These are phyloP conservation scores for Colletotrichum limetticola DNA, from an alignment of 2,329 filamentous ascomycete species.

Conservation along the genomic window DNA sequence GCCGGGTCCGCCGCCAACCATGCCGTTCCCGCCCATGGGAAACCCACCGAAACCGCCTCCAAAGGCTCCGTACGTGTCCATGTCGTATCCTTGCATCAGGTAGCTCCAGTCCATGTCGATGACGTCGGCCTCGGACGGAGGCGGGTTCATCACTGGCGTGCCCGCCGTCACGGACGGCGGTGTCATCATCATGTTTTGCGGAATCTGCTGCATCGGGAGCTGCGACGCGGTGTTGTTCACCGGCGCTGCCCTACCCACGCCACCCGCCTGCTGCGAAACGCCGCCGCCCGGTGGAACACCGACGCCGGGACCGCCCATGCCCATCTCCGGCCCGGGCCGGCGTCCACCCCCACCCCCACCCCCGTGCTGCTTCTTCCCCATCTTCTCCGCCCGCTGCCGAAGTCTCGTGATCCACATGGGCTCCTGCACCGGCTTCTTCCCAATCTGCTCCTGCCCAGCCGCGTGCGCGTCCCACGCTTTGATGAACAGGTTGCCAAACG, in stretches of 20 bases:
- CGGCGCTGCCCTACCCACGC: slow-evolving; percentile 39
- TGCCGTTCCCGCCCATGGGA: slow-evolving; percentile 30
- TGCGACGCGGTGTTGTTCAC: slow-evolving; percentile 37
- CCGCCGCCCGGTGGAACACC: neutral
- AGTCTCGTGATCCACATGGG: slow-evolving; percentile 61
- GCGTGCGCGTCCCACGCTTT: slow-evolving; percentile 72
- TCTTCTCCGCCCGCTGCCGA: slow-evolving; percentile 54
- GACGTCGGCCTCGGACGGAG: slow-evolving; percentile 44
- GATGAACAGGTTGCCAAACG: slow-evolving; percentile 67
- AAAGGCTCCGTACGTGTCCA: slow-evolving; percentile 44
- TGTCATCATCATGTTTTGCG: slow-evolving; percentile 45
- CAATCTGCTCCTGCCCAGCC: slow-evolving; percentile 56
- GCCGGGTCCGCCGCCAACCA: slow-evolving; percentile 32
- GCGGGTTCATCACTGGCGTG: slow-evolving; percentile 32
- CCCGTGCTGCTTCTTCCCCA: slow-evolving; percentile 39
- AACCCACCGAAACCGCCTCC: slow-evolving; percentile 37
- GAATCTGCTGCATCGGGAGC: slow-evolving; percentile 36
- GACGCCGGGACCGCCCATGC: neutral
- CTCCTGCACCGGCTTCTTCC: slow-evolving; percentile 52
- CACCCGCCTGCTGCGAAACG: slow-evolving; percentile 36
- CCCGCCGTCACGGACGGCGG: slow-evolving; percentile 41
- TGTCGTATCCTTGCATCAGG: slow-evolving; percentile 55
- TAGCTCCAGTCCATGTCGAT: slow-evolving; percentile 61
- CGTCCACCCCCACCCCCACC: neutral
- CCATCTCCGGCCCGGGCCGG: slow-evolving; percentile 7